A percentile compares a stretch with the other conserved stretches of the same genome.
Evolutionary conservation across 2,329 filamentous ascomycete species (phyloP).

Genomic region (Pyricularia pennisetigena): DNA sequence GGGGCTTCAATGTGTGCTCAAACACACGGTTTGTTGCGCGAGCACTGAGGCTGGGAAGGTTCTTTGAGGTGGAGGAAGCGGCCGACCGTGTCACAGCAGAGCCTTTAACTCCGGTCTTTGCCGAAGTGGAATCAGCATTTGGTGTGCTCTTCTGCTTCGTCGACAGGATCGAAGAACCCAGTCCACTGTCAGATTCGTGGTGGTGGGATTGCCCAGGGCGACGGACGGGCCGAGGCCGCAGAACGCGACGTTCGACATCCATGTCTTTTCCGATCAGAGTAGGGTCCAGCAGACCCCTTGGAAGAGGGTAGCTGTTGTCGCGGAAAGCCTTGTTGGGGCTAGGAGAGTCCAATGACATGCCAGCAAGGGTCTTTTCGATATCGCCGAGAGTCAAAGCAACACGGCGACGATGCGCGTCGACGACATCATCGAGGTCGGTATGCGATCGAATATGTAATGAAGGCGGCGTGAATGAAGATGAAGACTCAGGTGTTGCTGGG

Average conservation of each 20-base stretch:
- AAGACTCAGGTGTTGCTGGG: constrained; percentile 17
- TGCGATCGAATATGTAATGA: constrained; percentile 55
- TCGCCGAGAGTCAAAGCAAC: constrained; percentile 55
- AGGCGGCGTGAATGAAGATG: constrained; percentile 34
- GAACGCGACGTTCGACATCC: constrained; percentile 35
- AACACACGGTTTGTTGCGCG: constrained; percentile 70
- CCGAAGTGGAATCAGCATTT: constrained; percentile 26
- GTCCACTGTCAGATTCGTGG: constrained; percentile 76
- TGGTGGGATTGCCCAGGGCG: constrained; percentile 40
- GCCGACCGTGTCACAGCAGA: constrained; percentile 53
- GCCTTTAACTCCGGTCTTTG: constrained; percentile 23
- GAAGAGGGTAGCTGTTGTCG: constrained; percentile 50
- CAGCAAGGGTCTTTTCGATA: constrained; percentile 51
- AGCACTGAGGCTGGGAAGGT: constrained; percentile 52
- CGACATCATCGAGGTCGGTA: constrained; percentile 61
- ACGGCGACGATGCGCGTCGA: constrained; percentile 59
- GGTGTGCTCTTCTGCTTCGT: constrained; percentile 38
- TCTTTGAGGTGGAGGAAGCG: constrained; percentile 32
- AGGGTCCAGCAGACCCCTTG: constrained; percentile 47
- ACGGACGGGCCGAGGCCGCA: constrained; percentile 40
- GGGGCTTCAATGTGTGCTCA: constrained; percentile 67
- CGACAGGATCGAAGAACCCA: constrained; percentile 72
- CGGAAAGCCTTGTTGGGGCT: constrained; percentile 30
- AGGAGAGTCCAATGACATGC: constrained; percentile 20
- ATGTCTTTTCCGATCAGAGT: constrained; percentile 38